Percentiles rank a stretch among this genome's conserved stretches.
phyloP scores from a whole-genome alignment of 179 eudicot species.

The Camellia oleifera region DNA sequence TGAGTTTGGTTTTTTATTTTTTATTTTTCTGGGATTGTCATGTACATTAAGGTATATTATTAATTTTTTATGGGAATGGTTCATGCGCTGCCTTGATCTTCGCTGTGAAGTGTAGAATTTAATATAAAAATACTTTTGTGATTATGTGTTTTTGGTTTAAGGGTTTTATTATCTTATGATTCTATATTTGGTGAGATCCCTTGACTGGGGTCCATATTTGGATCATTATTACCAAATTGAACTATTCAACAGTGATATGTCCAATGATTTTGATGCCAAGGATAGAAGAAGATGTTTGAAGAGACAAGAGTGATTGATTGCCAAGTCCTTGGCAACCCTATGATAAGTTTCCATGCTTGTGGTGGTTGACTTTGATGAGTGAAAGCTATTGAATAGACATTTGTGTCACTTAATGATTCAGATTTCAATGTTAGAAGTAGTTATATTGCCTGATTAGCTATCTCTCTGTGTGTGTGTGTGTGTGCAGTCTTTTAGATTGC shows the following conservation, averaged over 20 bases:
- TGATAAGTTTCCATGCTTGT: slow-evolving; percentile 65
- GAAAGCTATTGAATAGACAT: slow-evolving; percentile 44
- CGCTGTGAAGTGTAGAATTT: not conserved
- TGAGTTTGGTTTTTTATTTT: not conserved
- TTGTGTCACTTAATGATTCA: not conserved
- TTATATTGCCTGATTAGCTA: not conserved
- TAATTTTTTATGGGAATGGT: not conserved
- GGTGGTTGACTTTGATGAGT: slow-evolving; percentile 43
- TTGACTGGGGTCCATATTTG: not conserved
- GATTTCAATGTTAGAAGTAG: not conserved
- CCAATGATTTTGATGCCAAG: not conserved
- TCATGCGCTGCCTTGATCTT: not conserved
- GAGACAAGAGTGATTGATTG: slow-evolving; percentile 64
- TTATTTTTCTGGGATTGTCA: not conserved
- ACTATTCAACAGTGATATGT: not conserved
- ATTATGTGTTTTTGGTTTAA: not conserved
- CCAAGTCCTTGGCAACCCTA: slow-evolving; percentile 62
- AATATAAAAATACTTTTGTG: not conserved
- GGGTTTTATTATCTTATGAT: slow-evolving; percentile 5
- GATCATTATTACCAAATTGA: not conserved
- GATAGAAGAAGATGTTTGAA: slow-evolving; percentile 57
- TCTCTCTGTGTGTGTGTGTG: slow-evolving; percentile 4
- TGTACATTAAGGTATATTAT: not conserved
- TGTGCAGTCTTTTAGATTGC: not conserved
- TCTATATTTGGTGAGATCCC: not conserved